Evolutionary conservation across 2,329 filamentous ascomycete species (phyloP).

Genomic region (Corinectria fuckeliana): DNA sequence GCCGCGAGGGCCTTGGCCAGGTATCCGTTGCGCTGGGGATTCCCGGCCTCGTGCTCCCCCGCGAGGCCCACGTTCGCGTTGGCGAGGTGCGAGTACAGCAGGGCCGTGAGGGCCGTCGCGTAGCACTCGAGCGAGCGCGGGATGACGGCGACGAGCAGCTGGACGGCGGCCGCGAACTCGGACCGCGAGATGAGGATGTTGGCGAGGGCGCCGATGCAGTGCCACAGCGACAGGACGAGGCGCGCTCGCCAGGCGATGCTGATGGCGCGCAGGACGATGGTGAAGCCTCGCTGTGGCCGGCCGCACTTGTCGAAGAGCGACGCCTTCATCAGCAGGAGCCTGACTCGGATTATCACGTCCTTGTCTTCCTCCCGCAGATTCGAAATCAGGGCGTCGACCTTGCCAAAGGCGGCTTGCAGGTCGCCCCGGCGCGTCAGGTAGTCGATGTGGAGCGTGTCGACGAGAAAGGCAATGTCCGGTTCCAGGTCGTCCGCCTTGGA

Average conservation of each 20-base stretch:
- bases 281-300: constrained; percentile 77
- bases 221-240: constrained; percentile 74
- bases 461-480: constrained; percentile 57
- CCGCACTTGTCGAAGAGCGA: constrained; percentile 72
- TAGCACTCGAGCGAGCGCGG: constrained; percentile 79
- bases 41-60: constrained; percentile 54
- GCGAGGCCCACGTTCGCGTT: constrained; percentile 83
- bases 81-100: constrained; percentile 72
- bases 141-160: constrained; percentile 71
- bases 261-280: constrained; percentile 76
- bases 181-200: constrained; percentile 72
- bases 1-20: constrained; percentile 65
- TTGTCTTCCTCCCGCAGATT: constrained; percentile 53
- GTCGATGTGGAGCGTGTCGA: constrained; percentile 61
- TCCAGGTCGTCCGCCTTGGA: constrained; percentile 58
- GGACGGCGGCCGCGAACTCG: constrained; percentile 72
- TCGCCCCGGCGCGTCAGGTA: constrained; percentile 57
- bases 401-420: constrained; percentile 54
- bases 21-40: constrained; percentile 59
- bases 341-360: constrained; percentile 70
- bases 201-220: constrained; percentile 70
- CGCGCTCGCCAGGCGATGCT: constrained; percentile 74
- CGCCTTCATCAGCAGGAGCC: constrained; percentile 76
- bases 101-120: constrained; percentile 66
- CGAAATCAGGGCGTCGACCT: constrained; percentile 53